Evolutionary conservation across 2,329 filamentous ascomycete genomes (phyloP).

Genomic region (Paecilomyces dactylethromorphus): DNA sequence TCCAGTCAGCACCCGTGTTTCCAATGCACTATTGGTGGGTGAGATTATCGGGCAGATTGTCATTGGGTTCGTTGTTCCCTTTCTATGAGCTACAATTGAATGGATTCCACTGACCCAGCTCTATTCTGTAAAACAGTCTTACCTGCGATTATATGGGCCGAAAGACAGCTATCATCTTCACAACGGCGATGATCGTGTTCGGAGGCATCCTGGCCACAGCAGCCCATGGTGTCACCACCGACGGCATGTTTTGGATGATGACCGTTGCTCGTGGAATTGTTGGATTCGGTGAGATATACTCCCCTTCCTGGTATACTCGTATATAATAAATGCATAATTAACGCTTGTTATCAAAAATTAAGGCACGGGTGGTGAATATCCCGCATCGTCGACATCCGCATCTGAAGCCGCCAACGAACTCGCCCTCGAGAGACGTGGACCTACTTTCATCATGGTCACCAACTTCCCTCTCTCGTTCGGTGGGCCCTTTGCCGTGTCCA

Average conservation of each 20-base stretch:
- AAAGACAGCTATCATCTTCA: slow-evolving; percentile 40
- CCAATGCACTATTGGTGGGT: slow-evolving; percentile 21
- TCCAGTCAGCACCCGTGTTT: slow-evolving; percentile 20
- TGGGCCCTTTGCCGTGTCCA: slow-evolving; percentile 36
- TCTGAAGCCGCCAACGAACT: slow-evolving; percentile 45
- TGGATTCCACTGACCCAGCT: not conserved
- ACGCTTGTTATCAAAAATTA: not conserved
- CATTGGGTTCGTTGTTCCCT: slow-evolving; percentile 13
- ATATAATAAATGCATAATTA: not conserved
- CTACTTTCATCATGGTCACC: slow-evolving; percentile 43
- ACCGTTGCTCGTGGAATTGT: slow-evolving; percentile 44
- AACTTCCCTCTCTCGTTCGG: slow-evolving; percentile 38
- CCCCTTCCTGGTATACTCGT: no score
- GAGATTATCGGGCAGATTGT: slow-evolving; percentile 21
- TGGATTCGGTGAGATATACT: slow-evolving; percentile 32
- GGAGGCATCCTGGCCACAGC: slow-evolving; percentile 42
- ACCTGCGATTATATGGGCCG: slow-evolving; percentile 43
- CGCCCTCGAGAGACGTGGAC: slow-evolving; percentile 31
- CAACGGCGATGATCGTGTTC: slow-evolving; percentile 41
- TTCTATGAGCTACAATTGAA: not conserved
- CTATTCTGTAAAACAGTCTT: slow-evolving; percentile 12
- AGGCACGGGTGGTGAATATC: slow-evolving; percentile 42
- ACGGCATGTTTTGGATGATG: slow-evolving; percentile 50
- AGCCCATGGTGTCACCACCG: slow-evolving; percentile 37
- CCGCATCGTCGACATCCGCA: slow-evolving; percentile 41